phyloP scores from a whole-genome alignment of 805 yeast genomes.

The Blastobotrys peoriensis region DNA sequence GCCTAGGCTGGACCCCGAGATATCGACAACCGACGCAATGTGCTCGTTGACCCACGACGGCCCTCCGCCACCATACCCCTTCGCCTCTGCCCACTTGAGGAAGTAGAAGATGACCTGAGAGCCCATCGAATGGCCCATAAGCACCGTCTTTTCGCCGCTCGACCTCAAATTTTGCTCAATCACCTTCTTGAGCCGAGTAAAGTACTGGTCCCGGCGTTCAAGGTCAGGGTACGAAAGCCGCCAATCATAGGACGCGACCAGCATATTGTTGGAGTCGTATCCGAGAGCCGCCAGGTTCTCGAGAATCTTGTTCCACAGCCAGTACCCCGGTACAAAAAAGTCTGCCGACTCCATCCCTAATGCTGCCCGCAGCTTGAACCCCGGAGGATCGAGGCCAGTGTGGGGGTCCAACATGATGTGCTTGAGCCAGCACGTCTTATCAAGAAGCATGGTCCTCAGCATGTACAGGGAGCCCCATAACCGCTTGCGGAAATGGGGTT shows the following conservation, averaged over 20 bases:
- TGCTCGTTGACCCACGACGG: constrained; percentile 78
- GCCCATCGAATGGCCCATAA: constrained; percentile 96
- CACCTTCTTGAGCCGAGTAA: constrained; percentile 63
- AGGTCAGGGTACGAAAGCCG: constrained; percentile 83
- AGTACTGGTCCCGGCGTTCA: constrained; percentile 82
- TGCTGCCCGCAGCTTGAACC: constrained; percentile 76
- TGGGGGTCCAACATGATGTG: constrained; percentile 83
- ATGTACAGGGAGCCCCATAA: constrained; percentile 97
- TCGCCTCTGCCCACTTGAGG: constrained; percentile 94
- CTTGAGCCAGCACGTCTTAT: constrained; percentile 89
- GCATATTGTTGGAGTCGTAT: constrained; percentile 86
- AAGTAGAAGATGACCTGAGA: constrained; percentile 83
- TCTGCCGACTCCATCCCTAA: constrained; percentile 97
- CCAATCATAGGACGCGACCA: constrained; percentile 95
- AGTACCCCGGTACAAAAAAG: constrained; percentile 92
- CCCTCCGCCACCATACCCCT: constrained; percentile 83
- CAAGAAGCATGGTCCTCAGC: constrained; percentile 86
- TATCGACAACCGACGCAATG: constrained; percentile 74
- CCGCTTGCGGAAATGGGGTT: constrained; percentile 80
- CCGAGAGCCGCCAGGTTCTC: constrained; percentile 93
- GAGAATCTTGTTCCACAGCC: constrained; percentile 97
- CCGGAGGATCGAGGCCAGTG: constrained; percentile 90
- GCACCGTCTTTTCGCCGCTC: constrained; percentile 61
- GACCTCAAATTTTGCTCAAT: constrained; percentile 55
- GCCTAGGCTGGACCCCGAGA: constrained; percentile 85